These are phyloP conservation scores for Trichoderma lentiforme DNA, from an alignment of 2,329 filamentous ascomycete species.

Conservation along the genomic window DNA sequence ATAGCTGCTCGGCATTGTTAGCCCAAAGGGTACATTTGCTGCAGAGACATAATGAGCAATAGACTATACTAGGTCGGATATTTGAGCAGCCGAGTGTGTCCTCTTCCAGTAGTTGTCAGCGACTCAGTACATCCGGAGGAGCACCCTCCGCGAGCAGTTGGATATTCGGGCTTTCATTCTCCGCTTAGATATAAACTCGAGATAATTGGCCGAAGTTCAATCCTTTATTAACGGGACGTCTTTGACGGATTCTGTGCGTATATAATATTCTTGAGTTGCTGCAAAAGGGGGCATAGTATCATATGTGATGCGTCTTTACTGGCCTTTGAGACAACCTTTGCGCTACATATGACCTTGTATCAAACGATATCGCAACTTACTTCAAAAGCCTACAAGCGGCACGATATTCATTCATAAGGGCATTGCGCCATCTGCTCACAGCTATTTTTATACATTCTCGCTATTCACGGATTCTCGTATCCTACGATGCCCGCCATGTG, in stretches of 20 bases:
- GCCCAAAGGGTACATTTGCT: not conserved
- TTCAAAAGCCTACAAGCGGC: not conserved
- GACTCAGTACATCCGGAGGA: not conserved
- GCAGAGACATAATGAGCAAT: not conserved
- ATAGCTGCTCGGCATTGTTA: not conserved
- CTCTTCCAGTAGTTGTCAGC: not conserved
- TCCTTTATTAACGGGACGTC: not conserved
- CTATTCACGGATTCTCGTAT: not conserved
- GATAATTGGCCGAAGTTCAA: not conserved
- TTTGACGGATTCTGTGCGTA: not conserved
- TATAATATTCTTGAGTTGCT: not conserved
- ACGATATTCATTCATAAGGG: not conserved
- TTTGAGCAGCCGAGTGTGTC: not conserved
- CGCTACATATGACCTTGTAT: not conserved
- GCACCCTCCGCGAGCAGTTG: not conserved
- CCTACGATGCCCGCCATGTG: not conserved
- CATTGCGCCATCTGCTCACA: not conserved
- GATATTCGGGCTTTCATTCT: not conserved
- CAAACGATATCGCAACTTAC: not conserved
- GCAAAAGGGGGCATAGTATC: not conserved
- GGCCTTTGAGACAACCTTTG: not conserved
- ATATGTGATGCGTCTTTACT: not conserved
- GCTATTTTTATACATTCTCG: not conserved
- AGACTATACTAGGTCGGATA: not conserved
- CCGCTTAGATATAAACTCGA: not conserved